phyloP scores from a whole-genome alignment of 2,329 filamentous ascomycete species.

The Whalleya microplaca region DNA sequence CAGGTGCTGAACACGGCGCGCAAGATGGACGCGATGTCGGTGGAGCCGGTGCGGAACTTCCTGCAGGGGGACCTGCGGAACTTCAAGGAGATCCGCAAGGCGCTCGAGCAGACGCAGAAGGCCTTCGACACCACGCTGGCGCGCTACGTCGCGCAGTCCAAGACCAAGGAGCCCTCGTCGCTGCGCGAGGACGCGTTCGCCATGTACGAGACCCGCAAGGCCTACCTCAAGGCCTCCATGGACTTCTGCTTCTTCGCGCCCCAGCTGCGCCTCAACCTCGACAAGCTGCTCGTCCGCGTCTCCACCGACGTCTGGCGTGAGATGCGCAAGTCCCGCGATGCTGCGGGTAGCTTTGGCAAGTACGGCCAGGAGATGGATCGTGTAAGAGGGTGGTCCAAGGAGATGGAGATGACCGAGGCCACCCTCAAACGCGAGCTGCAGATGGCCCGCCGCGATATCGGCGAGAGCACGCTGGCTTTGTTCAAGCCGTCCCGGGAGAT shows the following conservation, averaged over 20 bases:
- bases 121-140: conserved; percentile 80
- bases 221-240: conserved; percentile 88
- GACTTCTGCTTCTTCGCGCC: conserved; percentile 90
- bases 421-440: conserved; percentile 82
- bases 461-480: conserved; percentile 71
- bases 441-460: conserved; percentile 77
- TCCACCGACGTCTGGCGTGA: conserved; percentile 89
- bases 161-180: conserved; percentile 90
- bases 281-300: conserved; percentile 82
- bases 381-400: conserved; percentile 87
- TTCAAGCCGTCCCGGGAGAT: conserved; percentile 87
- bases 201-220: conserved; percentile 87
- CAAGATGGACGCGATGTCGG: conserved; percentile 74
- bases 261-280: conserved; percentile 80
- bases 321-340: conserved; percentile 73
- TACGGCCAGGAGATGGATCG: conserved; percentile 85
- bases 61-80: conserved; percentile 76
- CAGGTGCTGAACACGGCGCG: conserved; percentile 74
- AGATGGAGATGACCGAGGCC: conserved; percentile 89
- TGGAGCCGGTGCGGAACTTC: conserved; percentile 82
- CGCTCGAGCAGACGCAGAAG: conserved; percentile 80
- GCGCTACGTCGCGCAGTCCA: conserved; percentile 82
- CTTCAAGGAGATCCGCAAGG: conserved; percentile 82
- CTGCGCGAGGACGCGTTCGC: conserved; percentile 95
- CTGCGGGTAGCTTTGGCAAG: conserved; percentile 64